Percentiles rank a stretch among this genome's conserved stretches.
Evolutionary conservation across 768 basidiomycete genomes (phyloP).

Genomic region (Rhodotorula graminis): DNA sequence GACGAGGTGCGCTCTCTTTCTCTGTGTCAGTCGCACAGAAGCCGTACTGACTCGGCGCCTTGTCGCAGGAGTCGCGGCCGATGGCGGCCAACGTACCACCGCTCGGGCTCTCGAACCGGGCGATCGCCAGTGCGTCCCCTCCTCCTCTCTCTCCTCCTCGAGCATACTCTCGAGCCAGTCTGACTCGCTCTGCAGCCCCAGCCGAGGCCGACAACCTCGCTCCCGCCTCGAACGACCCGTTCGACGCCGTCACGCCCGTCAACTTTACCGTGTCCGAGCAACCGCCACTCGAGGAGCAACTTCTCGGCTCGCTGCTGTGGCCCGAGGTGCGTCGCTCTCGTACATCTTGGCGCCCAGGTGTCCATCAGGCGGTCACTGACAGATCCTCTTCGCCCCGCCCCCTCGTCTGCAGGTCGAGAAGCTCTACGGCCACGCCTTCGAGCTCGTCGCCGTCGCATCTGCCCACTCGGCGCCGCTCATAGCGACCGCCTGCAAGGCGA

Average conservation of each 20-base stretch:
- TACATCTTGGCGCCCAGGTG: no score
- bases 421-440: slow-evolving; percentile 95
- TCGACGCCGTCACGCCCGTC: slow-evolving; percentile 11
- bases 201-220: slow-evolving; percentile 24
- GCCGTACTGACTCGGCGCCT: background rate
- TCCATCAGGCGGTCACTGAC: no score
- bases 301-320: slow-evolving; percentile 84
- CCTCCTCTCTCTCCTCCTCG: no score
- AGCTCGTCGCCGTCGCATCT: slow-evolving; percentile 75
- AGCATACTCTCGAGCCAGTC: background rate
- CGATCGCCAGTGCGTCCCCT: slow-evolving; percentile 50
- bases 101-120: slow-evolving; percentile 89
- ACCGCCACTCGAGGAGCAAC: slow-evolving; percentile 77
- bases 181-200: background rate
- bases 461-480: slow-evolving; percentile 66
- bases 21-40: no score
- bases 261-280: slow-evolving; percentile 22
- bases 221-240: slow-evolving; percentile 25
- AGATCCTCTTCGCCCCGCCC: background rate
- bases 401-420: slow-evolving; percentile 59
- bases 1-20: slow-evolving; percentile 46
- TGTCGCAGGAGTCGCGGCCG: slow-evolving; percentile 54
- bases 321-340: slow-evolving; percentile 59
- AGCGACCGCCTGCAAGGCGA: slow-evolving; percentile 87
- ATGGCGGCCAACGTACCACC: slow-evolving; percentile 84